These are phyloP conservation scores for Cercophora scortea DNA, from an alignment of 495 filamentous ascomycete genomes.

Conservation along the genomic window DNA sequence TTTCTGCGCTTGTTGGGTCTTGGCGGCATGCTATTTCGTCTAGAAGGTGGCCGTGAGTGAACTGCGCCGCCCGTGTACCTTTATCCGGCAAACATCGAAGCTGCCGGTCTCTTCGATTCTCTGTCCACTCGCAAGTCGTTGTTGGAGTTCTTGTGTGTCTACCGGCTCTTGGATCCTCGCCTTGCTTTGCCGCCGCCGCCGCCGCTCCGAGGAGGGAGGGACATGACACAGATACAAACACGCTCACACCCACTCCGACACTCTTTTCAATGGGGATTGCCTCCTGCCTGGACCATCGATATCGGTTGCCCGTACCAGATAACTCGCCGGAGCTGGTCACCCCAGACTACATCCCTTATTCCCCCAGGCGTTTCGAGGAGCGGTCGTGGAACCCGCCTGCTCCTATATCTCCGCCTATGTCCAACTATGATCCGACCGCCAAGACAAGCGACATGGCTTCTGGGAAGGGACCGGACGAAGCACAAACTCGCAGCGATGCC, in stretches of 20 bases:
- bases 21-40: slow-evolving; percentile 11
- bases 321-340: slow-evolving; percentile 38
- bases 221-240: slow-evolving; percentile 13
- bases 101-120: slow-evolving; percentile 13
- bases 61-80: slow-evolving; percentile 28
- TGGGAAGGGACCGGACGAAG: slow-evolving; percentile 26
- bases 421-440: slow-evolving; percentile 40
- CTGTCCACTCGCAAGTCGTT: slow-evolving; percentile 10
- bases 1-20: slow-evolving; percentile 9
- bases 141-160: background rate
- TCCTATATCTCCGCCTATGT: slow-evolving; percentile 43
- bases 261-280: slow-evolving; percentile 43
- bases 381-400: slow-evolving; percentile 26
- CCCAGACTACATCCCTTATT: slow-evolving; percentile 29
- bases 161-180: background rate
- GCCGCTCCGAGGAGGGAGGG: slow-evolving; percentile 6
- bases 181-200: background rate
- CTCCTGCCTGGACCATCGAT: slow-evolving; percentile 35
- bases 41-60: slow-evolving; percentile 10
- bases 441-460: slow-evolving; percentile 34
- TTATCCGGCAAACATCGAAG: slow-evolving; percentile 30
- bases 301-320: slow-evolving; percentile 32
- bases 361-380: slow-evolving; percentile 31
- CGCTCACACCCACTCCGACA: slow-evolving; percentile 4
- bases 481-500: slow-evolving; percentile 24